Evolutionary conservation across 2,329 filamentous ascomycete genomes (phyloP).

Genomic region (Claviceps quebecensis): DNA sequence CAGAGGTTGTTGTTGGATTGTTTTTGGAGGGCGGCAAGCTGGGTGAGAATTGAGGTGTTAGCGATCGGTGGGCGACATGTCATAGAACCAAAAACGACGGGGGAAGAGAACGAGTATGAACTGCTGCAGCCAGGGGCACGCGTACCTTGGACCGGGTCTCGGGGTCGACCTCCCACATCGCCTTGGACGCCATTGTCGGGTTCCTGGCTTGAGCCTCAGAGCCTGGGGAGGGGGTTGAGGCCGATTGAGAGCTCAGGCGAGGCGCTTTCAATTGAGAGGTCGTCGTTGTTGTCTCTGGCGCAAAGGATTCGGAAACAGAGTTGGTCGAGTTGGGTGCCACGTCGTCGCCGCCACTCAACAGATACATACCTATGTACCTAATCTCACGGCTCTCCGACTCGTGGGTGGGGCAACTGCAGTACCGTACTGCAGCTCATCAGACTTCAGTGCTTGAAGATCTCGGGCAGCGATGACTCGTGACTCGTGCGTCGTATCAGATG

Average conservation of each 20-base stretch:
- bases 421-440: neutral
- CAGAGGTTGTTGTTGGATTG: constrained; percentile 78
- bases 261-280: neutral
- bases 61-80: neutral
- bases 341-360: neutral
- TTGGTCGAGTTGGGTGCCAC: neutral
- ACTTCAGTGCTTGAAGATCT: too few species aligned
- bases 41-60: constrained; percentile 5
- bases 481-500: too few species aligned
- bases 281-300: neutral
- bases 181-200: constrained; percentile 48
- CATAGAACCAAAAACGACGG: neutral
- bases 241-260: neutral
- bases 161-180: constrained; percentile 97
- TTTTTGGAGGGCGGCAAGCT: constrained; percentile 88
- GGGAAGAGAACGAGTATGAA: constrained; percentile 4
- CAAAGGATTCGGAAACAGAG: neutral
- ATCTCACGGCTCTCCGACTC: neutral
- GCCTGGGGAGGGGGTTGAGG: neutral
- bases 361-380: too few species aligned
- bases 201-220: constrained; percentile 1
- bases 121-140: neutral
- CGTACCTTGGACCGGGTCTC: constrained; percentile 87
- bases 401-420: constrained; percentile 2
- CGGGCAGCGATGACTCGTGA: too few species aligned